Base-by-base conservation (phyloP, 257 asterid species). In the Pogostemon cablin region DNA sequence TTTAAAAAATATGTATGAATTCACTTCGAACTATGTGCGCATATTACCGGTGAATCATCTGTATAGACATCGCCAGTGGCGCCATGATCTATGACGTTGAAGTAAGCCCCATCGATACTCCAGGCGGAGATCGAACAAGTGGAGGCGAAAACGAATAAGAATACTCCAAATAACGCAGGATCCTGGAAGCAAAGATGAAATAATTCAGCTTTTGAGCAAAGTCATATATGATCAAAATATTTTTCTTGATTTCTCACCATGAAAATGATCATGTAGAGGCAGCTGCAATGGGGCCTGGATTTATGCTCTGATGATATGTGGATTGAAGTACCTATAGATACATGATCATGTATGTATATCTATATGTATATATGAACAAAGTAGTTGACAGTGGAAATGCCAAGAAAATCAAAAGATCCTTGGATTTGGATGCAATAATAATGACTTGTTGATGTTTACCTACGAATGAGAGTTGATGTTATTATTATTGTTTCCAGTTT, bases 31-130 rank as follows among this genome's bases (percentile, higher is more conserved):
- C 15, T 10, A 40, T 12, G 9, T 15, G 43, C 2, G 1, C 0
- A 7, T 2, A 68, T 49, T 74, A 90, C 96, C 15, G 76, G 81
- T 54, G 97, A 88, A 73, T 84, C 82, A 56, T 91, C 91, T 10
- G 75, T 79, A 8, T 3, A 12, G 11, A 78, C 86, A 69, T 81
- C 79, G 8, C 84, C 56, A 35, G 42, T 61, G 67, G 95, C 96
- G 20, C 92, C 97, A 73, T 81, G 86, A 43, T 88, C 82, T 65
- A 83, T 37, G 12, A 91, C 91, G 67, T 79, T 79, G 68, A 80
- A 85, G 58, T 72, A 63, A 56, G 56, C 64, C 53, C 63, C 74
- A 32, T 71, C 66, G 12, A 43, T 44, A 25, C n/a, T 40, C 72
- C 62, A 42, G 12, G 57, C 62, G 69, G 55, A 35, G 59, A 69